Conservation (phyloP, 2,329 filamentous ascomycete species). For the Scedosporium dehoogii region DNA sequence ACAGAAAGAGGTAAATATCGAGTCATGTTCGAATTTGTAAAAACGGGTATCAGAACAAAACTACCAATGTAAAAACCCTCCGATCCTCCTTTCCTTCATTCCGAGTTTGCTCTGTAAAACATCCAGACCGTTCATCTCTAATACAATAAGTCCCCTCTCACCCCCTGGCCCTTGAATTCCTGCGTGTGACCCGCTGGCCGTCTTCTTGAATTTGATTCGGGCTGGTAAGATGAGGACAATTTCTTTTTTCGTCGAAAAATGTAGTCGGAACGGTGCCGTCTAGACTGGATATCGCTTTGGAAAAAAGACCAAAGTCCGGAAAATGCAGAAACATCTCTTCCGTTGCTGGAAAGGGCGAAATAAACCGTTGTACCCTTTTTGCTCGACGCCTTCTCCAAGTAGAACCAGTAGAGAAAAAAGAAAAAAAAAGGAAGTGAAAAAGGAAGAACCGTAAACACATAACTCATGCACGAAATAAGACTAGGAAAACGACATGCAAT, state of each 20-base stretch:
- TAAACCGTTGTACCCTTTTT: neutral
- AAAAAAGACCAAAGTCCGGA: too few relatives aligned
- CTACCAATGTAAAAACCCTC: neutral
- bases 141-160: neutral
- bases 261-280: too few relatives aligned
- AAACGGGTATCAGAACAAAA: neutral
- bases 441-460: neutral
- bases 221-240: too few relatives aligned
- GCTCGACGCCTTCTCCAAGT: neutral
- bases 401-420: neutral
- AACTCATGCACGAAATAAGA: neutral
- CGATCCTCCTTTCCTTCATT: neutral
- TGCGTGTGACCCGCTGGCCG: too few relatives aligned
- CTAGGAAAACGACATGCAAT: neutral
- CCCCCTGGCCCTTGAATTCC: too few relatives aligned
- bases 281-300: too few relatives aligned
- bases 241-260: too few relatives aligned
- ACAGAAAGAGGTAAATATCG: conserved; percentile 3
- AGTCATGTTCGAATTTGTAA: neutral
- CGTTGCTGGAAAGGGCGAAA: neutral
- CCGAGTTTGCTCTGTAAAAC: neutral
- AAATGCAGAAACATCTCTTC: too few relatives aligned
- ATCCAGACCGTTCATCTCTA: neutral
- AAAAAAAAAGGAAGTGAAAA: neutral
- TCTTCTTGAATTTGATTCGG: too few relatives aligned